Evolutionary conservation across 2,329 filamentous ascomycete species (phyloP), one percentile per base, ranked within the genome.

Genomic region (Neopestalotiopsis sp.): DNA sequence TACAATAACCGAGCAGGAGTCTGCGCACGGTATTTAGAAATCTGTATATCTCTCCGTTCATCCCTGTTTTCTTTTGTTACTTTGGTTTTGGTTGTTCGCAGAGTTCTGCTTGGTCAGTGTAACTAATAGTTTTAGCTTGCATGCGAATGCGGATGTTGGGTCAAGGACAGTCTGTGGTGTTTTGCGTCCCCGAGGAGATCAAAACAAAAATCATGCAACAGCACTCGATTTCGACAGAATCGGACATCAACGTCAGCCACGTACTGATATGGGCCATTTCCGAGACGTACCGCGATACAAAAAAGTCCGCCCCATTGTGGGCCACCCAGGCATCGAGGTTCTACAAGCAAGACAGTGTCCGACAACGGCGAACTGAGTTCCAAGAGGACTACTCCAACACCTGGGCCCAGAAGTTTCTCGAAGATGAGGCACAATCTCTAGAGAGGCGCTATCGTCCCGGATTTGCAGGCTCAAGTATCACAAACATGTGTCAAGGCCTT

Each of bases 71-170:
- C 3, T 28, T 28, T 28, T 28, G 24, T 28, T 28, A 28, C 24
- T 28, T 28, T 28, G 24, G 24, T 28, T 28, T 28, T 28, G 24
- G 3, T 28, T 28, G 24, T 28, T 28, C 24, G 3, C 24, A 28
- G 24, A 28, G 24, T 28, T 28, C 24, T 28, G 24, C 24, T 28
- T 28, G 24, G 24, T 28, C 24, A 28, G 24, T 28, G 24, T 28
- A 28, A 28, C 24, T 28, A 4, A 28, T 28, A 28, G 24, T 17
- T 17, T 49, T 49, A 88, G 90, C 90, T 0, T 92, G 90, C 69
- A 93, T 92, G 89, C 79, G 92, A n/a, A 89, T 94, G 86, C 79
- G 91, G 12, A 88, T 90, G 69, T 82, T 95, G 0, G 92, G 90
- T 0, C 79, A 88, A 2, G 90, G 90, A 0, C 91, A 94, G 72